These are phyloP conservation scores for Tremella fuciformis DNA, from an alignment of 768 basidiomycete genomes.

Conservation along the genomic window DNA sequence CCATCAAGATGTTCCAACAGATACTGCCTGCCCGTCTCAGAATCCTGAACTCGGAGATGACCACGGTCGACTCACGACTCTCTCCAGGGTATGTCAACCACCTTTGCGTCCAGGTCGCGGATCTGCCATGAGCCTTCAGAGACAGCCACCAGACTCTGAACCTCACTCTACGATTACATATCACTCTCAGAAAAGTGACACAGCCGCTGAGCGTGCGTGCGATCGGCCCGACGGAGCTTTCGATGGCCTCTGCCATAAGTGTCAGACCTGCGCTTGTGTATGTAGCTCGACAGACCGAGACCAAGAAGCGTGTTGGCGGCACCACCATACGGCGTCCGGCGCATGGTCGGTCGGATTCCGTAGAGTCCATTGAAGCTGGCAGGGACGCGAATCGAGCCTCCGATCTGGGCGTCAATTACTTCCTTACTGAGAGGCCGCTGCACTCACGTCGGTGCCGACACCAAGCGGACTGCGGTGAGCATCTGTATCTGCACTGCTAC, in stretches of 20 bases:
- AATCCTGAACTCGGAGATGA: no score
- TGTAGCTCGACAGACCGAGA: not conserved
- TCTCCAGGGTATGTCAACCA: slow-evolving; percentile 1
- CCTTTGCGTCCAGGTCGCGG: slow-evolving; percentile 6
- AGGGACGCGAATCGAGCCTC: slow-evolving; percentile 28
- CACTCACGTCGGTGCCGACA: slow-evolving; percentile 9
- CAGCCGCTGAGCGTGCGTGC: slow-evolving; percentile 2
- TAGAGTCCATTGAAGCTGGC: slow-evolving; percentile 21
- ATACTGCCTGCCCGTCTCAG: no score
- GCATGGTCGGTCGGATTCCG: slow-evolving; percentile 26
- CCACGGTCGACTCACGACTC: not conserved
- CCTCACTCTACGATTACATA: no score
- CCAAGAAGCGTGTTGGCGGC: slow-evolving; percentile 3
- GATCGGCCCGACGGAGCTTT: slow-evolving; percentile 7
- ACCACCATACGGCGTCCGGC: slow-evolving; percentile 5
- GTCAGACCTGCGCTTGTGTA: not conserved
- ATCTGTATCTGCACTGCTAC: not conserved
- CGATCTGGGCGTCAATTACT: not conserved
- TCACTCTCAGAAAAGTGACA: not conserved
- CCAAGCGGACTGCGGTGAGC: slow-evolving; percentile 6
- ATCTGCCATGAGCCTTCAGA: not conserved
- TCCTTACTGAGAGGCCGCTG: not conserved
- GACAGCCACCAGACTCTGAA: no score
- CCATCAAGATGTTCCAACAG: not conserved
- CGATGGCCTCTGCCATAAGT: slow-evolving; percentile 3